These are phyloP conservation scores for Pleurostoma richardsiae DNA, from an alignment of 2,329 filamentous ascomycete species.

Conservation along the genomic window DNA sequence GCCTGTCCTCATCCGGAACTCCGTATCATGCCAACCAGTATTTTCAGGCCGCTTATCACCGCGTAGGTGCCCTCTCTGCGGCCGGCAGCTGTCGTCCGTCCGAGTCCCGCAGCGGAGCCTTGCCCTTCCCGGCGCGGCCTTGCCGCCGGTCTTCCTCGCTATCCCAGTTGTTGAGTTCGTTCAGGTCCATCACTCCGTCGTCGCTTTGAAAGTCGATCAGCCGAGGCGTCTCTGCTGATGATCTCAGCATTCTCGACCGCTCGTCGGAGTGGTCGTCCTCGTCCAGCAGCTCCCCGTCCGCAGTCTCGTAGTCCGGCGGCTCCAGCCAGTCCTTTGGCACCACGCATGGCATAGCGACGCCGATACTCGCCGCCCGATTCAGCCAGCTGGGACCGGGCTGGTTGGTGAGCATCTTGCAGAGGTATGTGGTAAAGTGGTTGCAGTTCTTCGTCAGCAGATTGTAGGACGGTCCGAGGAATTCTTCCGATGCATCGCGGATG, in stretches of 20 bases:
- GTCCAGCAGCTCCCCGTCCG: constrained; percentile 64
- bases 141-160: constrained; percentile 12
- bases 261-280: constrained; percentile 48
- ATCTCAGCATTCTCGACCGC: constrained; percentile 53
- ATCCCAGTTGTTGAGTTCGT: constrained; percentile 8
- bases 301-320: constrained; percentile 69
- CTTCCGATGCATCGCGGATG: constrained; percentile 61
- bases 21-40: not conserved
- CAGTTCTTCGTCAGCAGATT: constrained; percentile 81
- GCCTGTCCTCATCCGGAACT: not conserved
- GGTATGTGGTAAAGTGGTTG: constrained; percentile 79
- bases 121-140: constrained; percentile 2
- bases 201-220: constrained; percentile 15
- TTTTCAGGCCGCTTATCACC: not conserved
- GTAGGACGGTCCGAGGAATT: constrained; percentile 72
- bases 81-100: constrained; percentile 11
- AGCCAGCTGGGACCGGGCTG: constrained; percentile 68
- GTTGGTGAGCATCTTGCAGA: constrained; percentile 69
- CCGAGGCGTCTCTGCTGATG: constrained; percentile 17
- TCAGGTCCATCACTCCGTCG: constrained; percentile 13
- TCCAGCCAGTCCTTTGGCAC: constrained; percentile 80
- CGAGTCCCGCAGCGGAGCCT: constrained; percentile 3
- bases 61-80: not conserved
- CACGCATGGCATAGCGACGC: constrained; percentile 74
- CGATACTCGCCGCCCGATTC: constrained; percentile 80